A percentile compares a stretch with the other conserved stretches of the same genome.
Evolutionary conservation across 2,329 filamentous ascomycete species (phyloP).

Genomic region (Hypoxylon sp.): DNA sequence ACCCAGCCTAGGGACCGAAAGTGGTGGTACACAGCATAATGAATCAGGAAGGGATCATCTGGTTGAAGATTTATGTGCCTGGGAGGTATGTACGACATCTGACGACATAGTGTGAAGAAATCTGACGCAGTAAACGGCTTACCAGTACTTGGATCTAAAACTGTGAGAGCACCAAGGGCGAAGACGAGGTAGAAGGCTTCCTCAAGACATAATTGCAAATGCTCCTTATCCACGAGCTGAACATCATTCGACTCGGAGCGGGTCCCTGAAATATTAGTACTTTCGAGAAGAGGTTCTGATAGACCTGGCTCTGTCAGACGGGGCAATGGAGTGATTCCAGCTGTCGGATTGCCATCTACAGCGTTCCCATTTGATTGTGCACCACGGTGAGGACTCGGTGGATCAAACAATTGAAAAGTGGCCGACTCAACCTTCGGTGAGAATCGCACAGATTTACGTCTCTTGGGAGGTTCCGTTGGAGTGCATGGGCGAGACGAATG

Average conservation of each 20-base stretch:
- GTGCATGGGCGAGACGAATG: slow-evolving; percentile 30
- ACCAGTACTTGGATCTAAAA: slow-evolving; percentile 68
- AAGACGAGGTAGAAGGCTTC: slow-evolving; percentile 94
- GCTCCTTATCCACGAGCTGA: slow-evolving; percentile 74
- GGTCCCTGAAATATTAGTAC: not conserved
- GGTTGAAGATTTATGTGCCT: slow-evolving; percentile 68
- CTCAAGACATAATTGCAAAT: slow-evolving; percentile 91
- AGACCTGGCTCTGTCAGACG: slow-evolving; percentile 28
- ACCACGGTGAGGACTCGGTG: slow-evolving; percentile 63
- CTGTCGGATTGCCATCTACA: slow-evolving; percentile 40
- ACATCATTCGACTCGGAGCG: slow-evolving; percentile 8
- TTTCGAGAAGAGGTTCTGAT: slow-evolving; percentile 23
- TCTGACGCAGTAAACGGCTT: slow-evolving; percentile 66
- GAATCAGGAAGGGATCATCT: slow-evolving; percentile 87
- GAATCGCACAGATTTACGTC: slow-evolving; percentile 78
- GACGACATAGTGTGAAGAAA: slow-evolving; percentile 78
- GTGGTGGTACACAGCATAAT: slow-evolving; percentile 94
- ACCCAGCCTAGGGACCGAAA: slow-evolving; percentile 97
- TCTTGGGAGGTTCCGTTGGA: slow-evolving; percentile 53
- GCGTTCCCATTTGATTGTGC: slow-evolving; percentile 44
- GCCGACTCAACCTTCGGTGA: slow-evolving; percentile 77
- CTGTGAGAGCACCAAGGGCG: slow-evolving; percentile 79
- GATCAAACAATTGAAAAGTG: slow-evolving; percentile 69
- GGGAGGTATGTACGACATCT: slow-evolving; percentile 78
- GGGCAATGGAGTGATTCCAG: slow-evolving; percentile 33